Evolutionary conservation across 345 rosid genomes (phyloP), one percentile per base, ranked within the genome.

Genomic region (Lagerstroemia speciosa): DNA sequence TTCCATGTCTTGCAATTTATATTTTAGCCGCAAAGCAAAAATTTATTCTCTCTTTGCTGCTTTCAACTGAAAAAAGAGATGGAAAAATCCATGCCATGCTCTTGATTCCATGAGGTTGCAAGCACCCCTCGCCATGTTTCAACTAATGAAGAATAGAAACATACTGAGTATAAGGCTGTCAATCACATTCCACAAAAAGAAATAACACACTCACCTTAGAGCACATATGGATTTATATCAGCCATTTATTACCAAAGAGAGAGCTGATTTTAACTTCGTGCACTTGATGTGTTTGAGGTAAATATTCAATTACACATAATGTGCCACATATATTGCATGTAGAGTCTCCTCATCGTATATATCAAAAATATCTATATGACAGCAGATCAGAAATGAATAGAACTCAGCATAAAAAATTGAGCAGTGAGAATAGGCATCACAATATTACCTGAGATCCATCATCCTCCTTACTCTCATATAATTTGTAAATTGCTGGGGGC

Each of bases 401-500:
- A 27, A n/a, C 30, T 53, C 30, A 40, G 45, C 40, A 62, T 40
- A 58, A 69, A 53, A 20, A 37, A 65, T 50, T 52, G 32, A 57
- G 37, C 34, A 31, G 27, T 3, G 37, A 38, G 27, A 46, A 58
- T 20, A 38, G 41, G 46, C 26, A 41, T 45, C 38, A 34, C 65
- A 9, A 74, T 74, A 75, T 74, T 82, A 88, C 99, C 87, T 61
- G 40, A 78, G 88, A 76, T 52, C 78, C 80, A 67, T 80, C 88
- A 65, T 74, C 87, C 74, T 86, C 95, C 72, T 71, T 76, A 73
- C 78, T 78, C 61, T 88, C 96, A 74, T 65, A 71, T 69, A 75
- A 81, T 69, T 86, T 94, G 83, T 88, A 94, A 50, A 94, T 80
- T 64, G 55, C 31, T 5, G 83, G 61, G 57, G 98, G 99, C 79